phyloP scores from a whole-genome alignment of 805 yeast genomes.

The Cyberlindnera lachancei region DNA sequence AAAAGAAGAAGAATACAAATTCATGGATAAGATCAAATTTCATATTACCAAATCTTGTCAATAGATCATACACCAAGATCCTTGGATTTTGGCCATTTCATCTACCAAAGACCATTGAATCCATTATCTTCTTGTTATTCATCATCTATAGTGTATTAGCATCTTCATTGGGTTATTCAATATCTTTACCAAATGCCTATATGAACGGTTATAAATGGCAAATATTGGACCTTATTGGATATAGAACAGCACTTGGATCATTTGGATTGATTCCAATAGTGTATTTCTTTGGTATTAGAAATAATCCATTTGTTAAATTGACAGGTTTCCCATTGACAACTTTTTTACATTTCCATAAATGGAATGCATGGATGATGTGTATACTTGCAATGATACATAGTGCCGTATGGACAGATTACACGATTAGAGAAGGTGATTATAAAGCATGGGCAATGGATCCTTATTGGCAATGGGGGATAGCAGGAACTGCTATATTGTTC shows the following conservation, averaged over 20 bases:
- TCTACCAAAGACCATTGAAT: slow-evolving; percentile 25
- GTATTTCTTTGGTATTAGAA: slow-evolving; percentile 63
- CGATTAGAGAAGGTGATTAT: slow-evolving; percentile 34
- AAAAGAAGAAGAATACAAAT: slow-evolving; percentile 12
- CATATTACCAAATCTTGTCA: slow-evolving; percentile 23
- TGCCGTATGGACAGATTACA: slow-evolving; percentile 44
- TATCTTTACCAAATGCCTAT: slow-evolving; percentile 33
- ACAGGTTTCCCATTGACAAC: slow-evolving; percentile 54
- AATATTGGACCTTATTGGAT: slow-evolving; percentile 36
- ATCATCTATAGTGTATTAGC: slow-evolving; percentile 25
- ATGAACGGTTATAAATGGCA: slow-evolving; percentile 24
- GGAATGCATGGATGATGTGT: slow-evolving; percentile 49
- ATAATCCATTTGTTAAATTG: slow-evolving; percentile 54
- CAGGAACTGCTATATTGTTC: slow-evolving; percentile 37
- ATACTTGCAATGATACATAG: slow-evolving; percentile 50
- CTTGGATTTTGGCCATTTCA: slow-evolving; percentile 23
- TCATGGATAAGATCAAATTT: slow-evolving; percentile 18
- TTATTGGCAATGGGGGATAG: slow-evolving; percentile 42
- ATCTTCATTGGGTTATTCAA: slow-evolving; percentile 27
- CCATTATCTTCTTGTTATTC: slow-evolving; percentile 26
- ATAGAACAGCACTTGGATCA: slow-evolving; percentile 45
- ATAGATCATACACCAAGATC: slow-evolving; percentile 17
- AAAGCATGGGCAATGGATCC: slow-evolving; percentile 35
- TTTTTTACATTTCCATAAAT: slow-evolving; percentile 58
- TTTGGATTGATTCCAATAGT: slow-evolving; percentile 49